Conservation (phyloP, 2,329 filamentous ascomycete genomes). For the Ilyonectria destructans region DNA sequence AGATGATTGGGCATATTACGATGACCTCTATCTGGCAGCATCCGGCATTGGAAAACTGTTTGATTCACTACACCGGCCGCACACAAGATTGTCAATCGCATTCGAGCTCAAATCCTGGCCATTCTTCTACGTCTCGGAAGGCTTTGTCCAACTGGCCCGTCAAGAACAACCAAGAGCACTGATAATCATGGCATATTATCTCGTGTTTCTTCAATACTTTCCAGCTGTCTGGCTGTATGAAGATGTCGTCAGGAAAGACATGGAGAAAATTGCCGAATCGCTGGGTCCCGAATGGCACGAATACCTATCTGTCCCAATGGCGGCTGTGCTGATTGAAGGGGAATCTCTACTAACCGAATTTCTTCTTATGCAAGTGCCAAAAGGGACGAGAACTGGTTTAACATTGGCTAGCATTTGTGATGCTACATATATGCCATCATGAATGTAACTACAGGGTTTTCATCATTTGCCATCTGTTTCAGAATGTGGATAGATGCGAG, state of each 20-base stretch:
- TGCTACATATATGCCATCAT: too few species aligned
- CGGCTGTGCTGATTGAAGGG: neutral
- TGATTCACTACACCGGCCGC: neutral
- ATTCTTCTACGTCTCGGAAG: neutral
- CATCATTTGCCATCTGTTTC: too few species aligned
- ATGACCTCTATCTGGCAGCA: neutral
- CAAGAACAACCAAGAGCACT: slow-evolving; percentile 11
- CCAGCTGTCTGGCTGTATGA: slow-evolving; percentile 17
- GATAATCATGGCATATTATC: slow-evolving; percentile 9
- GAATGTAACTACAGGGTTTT: too few species aligned
- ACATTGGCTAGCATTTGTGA: neutral
- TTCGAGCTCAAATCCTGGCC: slow-evolving; percentile 19
- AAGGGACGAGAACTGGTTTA: neutral
- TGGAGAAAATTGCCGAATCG: slow-evolving; percentile 3
- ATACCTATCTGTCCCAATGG: neutral
- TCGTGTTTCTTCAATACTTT: slow-evolving; percentile 5
- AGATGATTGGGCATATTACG: neutral
- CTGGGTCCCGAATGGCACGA: slow-evolving; percentile 18
- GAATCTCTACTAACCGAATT: neutral
- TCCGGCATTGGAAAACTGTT: neutral
- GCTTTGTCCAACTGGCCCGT: slow-evolving; percentile 11
- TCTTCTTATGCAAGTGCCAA: neutral
- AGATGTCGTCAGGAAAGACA: neutral
- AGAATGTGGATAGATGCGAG: too few species aligned
- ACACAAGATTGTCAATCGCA: neutral